Evolutionary conservation across 2,329 filamentous ascomycete genomes (phyloP), one percentile per base, ranked within the genome.

Genomic region (Penicillium frequentans): DNA sequence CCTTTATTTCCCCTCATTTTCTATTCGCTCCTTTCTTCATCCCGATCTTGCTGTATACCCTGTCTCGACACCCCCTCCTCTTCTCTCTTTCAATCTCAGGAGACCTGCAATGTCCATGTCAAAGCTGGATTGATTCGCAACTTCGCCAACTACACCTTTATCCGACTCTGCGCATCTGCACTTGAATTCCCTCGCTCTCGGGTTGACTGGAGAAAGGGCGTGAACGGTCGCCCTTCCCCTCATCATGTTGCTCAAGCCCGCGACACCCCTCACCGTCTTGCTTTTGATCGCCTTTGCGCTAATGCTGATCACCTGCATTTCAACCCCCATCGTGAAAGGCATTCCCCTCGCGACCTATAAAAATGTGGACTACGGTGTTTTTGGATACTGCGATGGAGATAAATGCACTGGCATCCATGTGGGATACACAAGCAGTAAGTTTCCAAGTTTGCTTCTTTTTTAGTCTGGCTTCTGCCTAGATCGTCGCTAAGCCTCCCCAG

Each of bases 251-350:
- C 81, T 98, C 74, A 90, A 93, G 70, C 93, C 95, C 61, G 93
- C 95, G 60, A 98, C 95, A 59, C 93, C 95, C 65, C 81, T 99
- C 72, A 88, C 93, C 66, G 81, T 96, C 65, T 80, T 98, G 73
- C 88, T 98, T 70, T 84, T 96, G 61, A 82, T 85, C 69, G 92
- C 93, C 64, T 97, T 99, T 75, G 89, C 82, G 61, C 81, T 98
- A 60, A 83, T 98, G 52, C 81, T 98, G 47, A 82, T 99, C 39
- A 90, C 92, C 47, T 90, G 93, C 39, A 79, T 99, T n/a, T 96
- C 93, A 1, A 93, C 91, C 0, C 95, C 95, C 19, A 86, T 99
- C 65, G 89, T 98, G 71, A 87, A 89, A 70, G 84, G 82, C 26
- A 96, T 99, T 47, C 91, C 92, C 10, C 82, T 99, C 43, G 93